Evolutionary conservation across 2,329 filamentous ascomycete genomes (phyloP).

Genomic region (Rhytidhysteron rufulum): DNA sequence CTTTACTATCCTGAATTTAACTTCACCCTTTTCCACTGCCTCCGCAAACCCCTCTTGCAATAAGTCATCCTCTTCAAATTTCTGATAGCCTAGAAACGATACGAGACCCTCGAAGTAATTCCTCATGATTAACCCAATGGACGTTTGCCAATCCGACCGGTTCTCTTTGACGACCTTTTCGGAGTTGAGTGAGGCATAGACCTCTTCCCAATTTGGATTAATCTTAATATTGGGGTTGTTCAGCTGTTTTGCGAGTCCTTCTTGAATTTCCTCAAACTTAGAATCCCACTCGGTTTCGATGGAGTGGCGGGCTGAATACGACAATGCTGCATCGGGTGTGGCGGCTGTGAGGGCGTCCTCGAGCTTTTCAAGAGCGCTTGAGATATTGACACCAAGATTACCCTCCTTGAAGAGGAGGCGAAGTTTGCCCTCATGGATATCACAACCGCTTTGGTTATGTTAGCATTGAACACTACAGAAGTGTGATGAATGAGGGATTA

Average conservation of each 20-base stretch:
- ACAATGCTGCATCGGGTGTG: conserved; percentile 29
- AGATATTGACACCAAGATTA: conserved; percentile 46
- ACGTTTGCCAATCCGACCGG: conserved; percentile 42
- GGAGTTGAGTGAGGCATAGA: conserved; percentile 43
- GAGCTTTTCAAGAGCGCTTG: conserved; percentile 38
- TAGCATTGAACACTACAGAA: not conserved
- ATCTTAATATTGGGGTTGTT: conserved; percentile 20
- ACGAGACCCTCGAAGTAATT: conserved; percentile 47
- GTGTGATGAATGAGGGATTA: no score
- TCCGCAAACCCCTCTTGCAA: conserved; percentile 28
- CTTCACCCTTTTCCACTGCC: conserved; percentile 40
- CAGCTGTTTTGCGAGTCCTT: conserved; percentile 36
- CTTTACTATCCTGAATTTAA: conserved; percentile 48
- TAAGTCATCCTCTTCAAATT: conserved; percentile 36
- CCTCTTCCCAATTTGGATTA: conserved; percentile 46
- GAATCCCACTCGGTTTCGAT: conserved; percentile 45
- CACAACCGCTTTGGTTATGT: conserved; percentile 28
- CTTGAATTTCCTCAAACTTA: conserved; percentile 39
- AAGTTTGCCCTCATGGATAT: conserved; percentile 46
- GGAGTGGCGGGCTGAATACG: conserved; percentile 41
- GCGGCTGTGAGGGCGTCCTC: conserved; percentile 47
- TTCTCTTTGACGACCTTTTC: conserved; percentile 28
- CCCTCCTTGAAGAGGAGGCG: conserved; percentile 46
- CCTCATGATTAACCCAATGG: conserved; percentile 39
- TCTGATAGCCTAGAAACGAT: conserved; percentile 40